Evolutionary conservation across 257 asterid genomes (phyloP).

Genomic region (Cruciata laevipes): DNA sequence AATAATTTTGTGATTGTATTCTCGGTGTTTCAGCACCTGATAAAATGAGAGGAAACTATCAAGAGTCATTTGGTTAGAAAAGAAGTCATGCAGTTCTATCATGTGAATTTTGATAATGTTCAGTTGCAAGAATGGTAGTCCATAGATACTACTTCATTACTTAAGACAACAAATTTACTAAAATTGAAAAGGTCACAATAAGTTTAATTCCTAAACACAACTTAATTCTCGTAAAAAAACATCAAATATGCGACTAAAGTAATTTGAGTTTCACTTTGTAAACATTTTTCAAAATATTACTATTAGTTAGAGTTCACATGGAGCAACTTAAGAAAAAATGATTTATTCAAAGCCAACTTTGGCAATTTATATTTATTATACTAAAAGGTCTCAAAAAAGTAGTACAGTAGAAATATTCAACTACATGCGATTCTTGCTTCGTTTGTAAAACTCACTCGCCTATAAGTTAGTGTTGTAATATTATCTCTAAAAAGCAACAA

Average conservation of each 20-base stretch:
- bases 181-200: neutral
- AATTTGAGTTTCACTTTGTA: too few species aligned
- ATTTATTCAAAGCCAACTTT: too few species aligned
- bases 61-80: conserved; percentile 10
- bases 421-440: neutral
- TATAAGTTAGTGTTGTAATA: conserved; percentile 52
- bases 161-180: neutral
- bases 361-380: too few species aligned
- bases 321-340: too few species aligned
- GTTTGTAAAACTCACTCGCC: conserved; percentile 19
- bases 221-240: neutral
- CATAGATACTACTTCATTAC: neutral
- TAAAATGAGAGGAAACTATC: conserved; percentile 17
- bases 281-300: too few species aligned
- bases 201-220: neutral
- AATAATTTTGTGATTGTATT: conserved; percentile 93
- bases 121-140: neutral
- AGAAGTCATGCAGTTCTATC: neutral
- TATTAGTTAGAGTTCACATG: too few species aligned
- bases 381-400: too few species aligned
- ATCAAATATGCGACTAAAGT: neutral
- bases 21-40: conserved; percentile 92
- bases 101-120: neutral
- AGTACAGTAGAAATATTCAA: too few species aligned
- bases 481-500: conserved; percentile 51